A percentile compares a stretch with the other conserved stretches of the same genome.
Evolutionary conservation across 2,329 filamentous ascomycete genomes (phyloP).

Genomic region (Saccharata proteae): DNA sequence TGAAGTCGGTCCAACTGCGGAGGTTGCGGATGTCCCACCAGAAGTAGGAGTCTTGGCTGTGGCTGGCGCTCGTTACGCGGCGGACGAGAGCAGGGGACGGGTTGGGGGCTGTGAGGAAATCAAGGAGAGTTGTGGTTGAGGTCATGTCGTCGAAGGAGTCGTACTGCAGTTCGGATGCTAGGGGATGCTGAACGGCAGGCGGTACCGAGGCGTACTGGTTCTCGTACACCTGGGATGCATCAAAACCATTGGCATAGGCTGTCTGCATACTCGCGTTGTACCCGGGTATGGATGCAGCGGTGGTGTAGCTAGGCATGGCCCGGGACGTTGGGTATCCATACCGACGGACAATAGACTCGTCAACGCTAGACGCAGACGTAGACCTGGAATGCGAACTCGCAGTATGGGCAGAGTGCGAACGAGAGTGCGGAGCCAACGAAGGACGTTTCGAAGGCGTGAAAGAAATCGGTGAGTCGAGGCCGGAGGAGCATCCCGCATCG

Average conservation of each 20-base stretch:
- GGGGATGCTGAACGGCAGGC: constrained; percentile 32
- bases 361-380: constrained; percentile 55
- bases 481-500: constrained; percentile 25
- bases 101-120: constrained; percentile 68
- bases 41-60: constrained; percentile 58
- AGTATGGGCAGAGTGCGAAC: constrained; percentile 33
- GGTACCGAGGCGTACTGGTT: constrained; percentile 18
- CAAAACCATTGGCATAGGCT: too few relatives aligned
- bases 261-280: too few relatives aligned
- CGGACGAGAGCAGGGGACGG: constrained; percentile 73
- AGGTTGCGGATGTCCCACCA: constrained; percentile 95
- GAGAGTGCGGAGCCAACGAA: constrained; percentile 23
- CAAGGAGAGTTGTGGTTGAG: constrained; percentile 55
- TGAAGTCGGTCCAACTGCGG: constrained; percentile 73
- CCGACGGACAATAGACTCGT: constrained; percentile 52
- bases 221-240: constrained; percentile 9
- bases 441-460: constrained; percentile 27
- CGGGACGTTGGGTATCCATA: constrained; percentile 80
- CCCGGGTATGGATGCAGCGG: constrained; percentile 29
- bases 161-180: constrained; percentile 27
- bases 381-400: constrained; percentile 35
- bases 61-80: constrained; percentile 59
- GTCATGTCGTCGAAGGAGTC: constrained; percentile 23
- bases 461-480: constrained; percentile 54
- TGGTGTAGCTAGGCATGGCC: constrained; percentile 51